Conservation (phyloP, 768 basidiomycete genomes). For the Lentinula sp. region DNA sequence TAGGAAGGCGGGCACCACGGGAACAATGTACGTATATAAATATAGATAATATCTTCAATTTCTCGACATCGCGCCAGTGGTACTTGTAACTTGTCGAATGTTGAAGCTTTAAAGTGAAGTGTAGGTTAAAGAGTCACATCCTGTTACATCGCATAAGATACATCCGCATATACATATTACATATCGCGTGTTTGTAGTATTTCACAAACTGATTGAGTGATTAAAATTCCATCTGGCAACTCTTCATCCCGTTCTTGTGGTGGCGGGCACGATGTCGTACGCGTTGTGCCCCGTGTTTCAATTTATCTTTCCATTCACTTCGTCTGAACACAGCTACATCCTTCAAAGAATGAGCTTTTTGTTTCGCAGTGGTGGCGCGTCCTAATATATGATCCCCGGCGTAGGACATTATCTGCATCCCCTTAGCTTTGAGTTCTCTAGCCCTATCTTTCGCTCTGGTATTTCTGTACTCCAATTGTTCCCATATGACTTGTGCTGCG, state of each 20-base stretch:
- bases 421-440: slow-evolving; percentile 43
- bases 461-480: slow-evolving; percentile 42
- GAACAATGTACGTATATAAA: neutral
- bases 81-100: too few species aligned
- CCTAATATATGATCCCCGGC: slow-evolving; percentile 36
- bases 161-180: neutral
- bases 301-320: slow-evolving; percentile 22
- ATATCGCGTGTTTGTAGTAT: neutral
- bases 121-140: too few species aligned
- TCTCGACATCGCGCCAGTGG: too few species aligned
- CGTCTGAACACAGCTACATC: slow-evolving; percentile 27
- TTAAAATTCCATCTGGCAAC: neutral
- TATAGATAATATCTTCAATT: too few species aligned
- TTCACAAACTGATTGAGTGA: neutral
- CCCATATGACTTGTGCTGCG: slow-evolving; percentile 36
- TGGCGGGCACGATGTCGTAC: neutral
- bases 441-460: slow-evolving; percentile 48
- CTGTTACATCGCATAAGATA: neutral
- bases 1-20: neutral
- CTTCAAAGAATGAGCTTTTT: slow-evolving; percentile 33
- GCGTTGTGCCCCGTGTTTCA: slow-evolving; percentile 7
- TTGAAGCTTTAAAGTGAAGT: too few species aligned
- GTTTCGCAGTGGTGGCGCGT: slow-evolving; percentile 36
- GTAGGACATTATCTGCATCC: slow-evolving; percentile 36
- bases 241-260: neutral